Percentiles rank a stretch among this genome's conserved stretches.
Conservation (phyloP, 768 basidiomycete genomes). For the Lentinus brumalis region DNA sequence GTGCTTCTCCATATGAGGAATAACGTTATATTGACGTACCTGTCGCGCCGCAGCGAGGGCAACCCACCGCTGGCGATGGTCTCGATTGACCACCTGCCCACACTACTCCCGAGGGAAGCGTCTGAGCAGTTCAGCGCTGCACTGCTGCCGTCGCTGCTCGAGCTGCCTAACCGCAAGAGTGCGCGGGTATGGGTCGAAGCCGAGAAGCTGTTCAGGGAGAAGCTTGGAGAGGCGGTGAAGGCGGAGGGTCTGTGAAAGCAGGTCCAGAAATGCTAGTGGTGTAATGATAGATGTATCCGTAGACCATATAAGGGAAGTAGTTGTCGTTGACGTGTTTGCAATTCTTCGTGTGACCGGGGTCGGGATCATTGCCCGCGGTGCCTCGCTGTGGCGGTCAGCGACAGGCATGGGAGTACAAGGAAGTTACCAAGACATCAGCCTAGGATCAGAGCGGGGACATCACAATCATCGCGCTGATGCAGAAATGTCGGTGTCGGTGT, state of each 20-base stretch:
- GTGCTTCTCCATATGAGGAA: conserved; percentile 10
- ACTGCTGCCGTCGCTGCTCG: conserved; percentile 79
- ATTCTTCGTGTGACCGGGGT: neutral
- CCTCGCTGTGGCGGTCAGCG: neutral
- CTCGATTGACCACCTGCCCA: conserved; percentile 97
- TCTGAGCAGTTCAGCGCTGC: conserved; percentile 95
- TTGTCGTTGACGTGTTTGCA: neutral
- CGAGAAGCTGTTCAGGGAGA: conserved; percentile 76
- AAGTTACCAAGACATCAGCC: neutral
- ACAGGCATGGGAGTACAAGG: neutral
- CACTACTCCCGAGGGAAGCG: conserved; percentile 91
- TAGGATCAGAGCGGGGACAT: neutral
- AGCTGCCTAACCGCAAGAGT: conserved; percentile 65
- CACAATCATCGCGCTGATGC: neutral
- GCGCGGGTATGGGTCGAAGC: conserved; percentile 89
- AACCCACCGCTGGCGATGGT: conserved; percentile 80
- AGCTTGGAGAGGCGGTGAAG: conserved; percentile 54
- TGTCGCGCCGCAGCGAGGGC: conserved; percentile 44
- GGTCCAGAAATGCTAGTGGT: neutral
- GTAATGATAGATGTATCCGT: neutral
- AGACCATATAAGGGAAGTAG: neutral
- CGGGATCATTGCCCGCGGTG: neutral
- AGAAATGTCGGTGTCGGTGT: neutral
- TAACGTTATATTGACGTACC: conserved; percentile 13
- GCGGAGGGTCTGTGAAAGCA: conserved; percentile 26